phyloP scores from a whole-genome alignment of 805 yeast genomes.

The Blastobotrys robertii region DNA sequence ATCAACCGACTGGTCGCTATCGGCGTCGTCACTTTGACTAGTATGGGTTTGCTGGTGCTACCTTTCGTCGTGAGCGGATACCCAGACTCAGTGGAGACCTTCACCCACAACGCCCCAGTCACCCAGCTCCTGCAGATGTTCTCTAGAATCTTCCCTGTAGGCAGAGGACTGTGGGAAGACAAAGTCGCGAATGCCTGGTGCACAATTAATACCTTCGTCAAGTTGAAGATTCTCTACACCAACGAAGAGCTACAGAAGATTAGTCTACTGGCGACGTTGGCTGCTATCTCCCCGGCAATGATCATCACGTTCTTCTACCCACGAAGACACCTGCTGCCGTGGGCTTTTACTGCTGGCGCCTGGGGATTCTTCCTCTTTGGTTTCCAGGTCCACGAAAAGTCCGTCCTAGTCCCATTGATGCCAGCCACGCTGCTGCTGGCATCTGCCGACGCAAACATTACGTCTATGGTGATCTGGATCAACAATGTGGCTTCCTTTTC shows the following conservation, averaged over 20 bases:
- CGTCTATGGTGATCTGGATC: constrained; percentile 80
- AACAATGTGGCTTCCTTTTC: constrained; percentile 78
- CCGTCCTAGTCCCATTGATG: constrained; percentile 76
- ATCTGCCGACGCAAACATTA: constrained; percentile 41
- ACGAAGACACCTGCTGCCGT: constrained; percentile 41
- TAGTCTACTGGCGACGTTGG: constrained; percentile 28
- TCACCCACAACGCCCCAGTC: constrained; percentile 19
- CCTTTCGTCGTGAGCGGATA: constrained; percentile 43
- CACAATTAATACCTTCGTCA: constrained; percentile 69
- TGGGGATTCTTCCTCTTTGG: constrained; percentile 85
- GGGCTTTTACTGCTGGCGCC: constrained; percentile 75
- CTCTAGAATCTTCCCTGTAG: constrained; percentile 77
- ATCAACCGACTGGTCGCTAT: constrained; percentile 51
- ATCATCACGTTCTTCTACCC: constrained; percentile 42
- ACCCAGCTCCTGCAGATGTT: constrained; percentile 47
- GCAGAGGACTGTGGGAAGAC: constrained; percentile 91
- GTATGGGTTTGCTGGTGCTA: constrained; percentile 41
- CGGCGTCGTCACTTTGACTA: constrained; percentile 49
- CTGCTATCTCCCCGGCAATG: constrained; percentile 48
- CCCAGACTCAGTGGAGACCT: not conserved
- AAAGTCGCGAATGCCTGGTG: constrained; percentile 98
- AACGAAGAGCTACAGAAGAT: constrained; percentile 50
- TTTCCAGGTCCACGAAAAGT: constrained; percentile 94
- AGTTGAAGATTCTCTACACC: constrained; percentile 50
- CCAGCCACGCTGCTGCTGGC: constrained; percentile 67